Evolutionary conservation across 2,329 filamentous ascomycete species (phyloP), one percentile per base, ranked within the genome.

Genomic region (Chaetomium sp.): DNA sequence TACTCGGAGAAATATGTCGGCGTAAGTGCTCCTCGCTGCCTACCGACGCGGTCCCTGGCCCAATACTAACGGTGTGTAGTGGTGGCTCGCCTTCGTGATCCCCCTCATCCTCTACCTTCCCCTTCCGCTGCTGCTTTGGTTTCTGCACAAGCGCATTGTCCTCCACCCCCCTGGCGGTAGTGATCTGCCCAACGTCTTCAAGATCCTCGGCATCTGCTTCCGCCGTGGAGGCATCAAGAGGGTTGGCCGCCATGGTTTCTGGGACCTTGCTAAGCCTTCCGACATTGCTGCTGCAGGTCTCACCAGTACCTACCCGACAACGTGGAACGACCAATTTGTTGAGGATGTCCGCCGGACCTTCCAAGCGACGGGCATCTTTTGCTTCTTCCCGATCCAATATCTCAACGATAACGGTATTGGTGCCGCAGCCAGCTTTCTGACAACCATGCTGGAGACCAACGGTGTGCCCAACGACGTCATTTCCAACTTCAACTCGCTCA

Each of bases 311-410:
- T 72, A 68, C 65, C 27, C 47, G 54, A 82, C 71, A 75, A 78
- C 4, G 0, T 88, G 85, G 84, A 88, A 89, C 66, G 88, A 90
- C 69, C 81, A 82, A 27, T 90, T 87, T 80, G 87, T 90, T 45
- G 87, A 88, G 71, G 85, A 89, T 69, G 84, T 89, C 42, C 79
- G 80, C 60, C 85, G 86, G 72, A 85, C 85, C 16, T 78, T 86
- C 69, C 80, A 83, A 68, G 84, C 84, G 12, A 85, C 83, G 64
- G 85, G 87, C n/a, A 90, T 86, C 72, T 77, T 84, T 67, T 84
- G 82, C 76, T 85, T 80, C 73, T 79, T 79, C 73, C 78, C 82
- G 69, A 74, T 80, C 71, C 71, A 81, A 70, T 78, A 76, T 69
- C 70, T 79, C 58, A 80, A 80, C 73, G 78, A 80, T 72, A 78